Evolutionary conservation across 2,329 filamentous ascomycete species (phyloP).

Genomic region (Fusarium irregulare): DNA sequence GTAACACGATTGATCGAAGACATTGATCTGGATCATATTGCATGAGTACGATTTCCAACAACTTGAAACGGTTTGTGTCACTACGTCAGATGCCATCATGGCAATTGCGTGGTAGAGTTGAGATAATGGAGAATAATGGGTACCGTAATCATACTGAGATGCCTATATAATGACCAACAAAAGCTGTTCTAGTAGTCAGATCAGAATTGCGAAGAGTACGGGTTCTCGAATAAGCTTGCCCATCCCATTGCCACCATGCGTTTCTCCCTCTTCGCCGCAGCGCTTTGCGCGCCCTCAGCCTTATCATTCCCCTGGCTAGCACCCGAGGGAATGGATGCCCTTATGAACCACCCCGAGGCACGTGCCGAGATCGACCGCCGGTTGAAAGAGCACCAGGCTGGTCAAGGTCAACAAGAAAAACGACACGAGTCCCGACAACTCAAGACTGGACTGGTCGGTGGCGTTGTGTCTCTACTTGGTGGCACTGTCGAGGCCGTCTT

Average conservation of each 20-base stretch:
- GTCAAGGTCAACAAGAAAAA: background rate
- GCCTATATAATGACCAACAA: background rate
- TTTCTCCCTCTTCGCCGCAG: conserved; percentile 4
- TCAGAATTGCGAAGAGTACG: background rate
- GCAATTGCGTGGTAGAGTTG: background rate
- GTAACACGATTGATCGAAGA: background rate
- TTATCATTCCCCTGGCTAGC: conserved; percentile 27
- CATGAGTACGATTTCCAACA: background rate
- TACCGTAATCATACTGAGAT: background rate
- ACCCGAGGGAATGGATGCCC: conserved; percentile 17
- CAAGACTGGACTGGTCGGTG: conserved; percentile 1
- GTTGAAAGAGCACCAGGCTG: background rate
- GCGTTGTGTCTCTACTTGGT: conserved; percentile 17
- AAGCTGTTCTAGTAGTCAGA: background rate
- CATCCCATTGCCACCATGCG: background rate
- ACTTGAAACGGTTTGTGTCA: background rate
- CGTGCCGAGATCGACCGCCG: conserved; percentile 26
- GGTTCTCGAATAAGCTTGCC: background rate
- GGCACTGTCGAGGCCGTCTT: conserved; percentile 24
- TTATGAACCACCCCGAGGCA: conserved; percentile 22
- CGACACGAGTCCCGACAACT: background rate
- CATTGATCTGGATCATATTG: background rate
- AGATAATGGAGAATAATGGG: background rate
- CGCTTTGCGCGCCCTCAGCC: conserved; percentile 13
- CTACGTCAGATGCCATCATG: conserved; percentile 21